Evolutionary conservation across 768 basidiomycete genomes (phyloP).

Genomic region (Rhodosporidiobolus odoratus): DNA sequence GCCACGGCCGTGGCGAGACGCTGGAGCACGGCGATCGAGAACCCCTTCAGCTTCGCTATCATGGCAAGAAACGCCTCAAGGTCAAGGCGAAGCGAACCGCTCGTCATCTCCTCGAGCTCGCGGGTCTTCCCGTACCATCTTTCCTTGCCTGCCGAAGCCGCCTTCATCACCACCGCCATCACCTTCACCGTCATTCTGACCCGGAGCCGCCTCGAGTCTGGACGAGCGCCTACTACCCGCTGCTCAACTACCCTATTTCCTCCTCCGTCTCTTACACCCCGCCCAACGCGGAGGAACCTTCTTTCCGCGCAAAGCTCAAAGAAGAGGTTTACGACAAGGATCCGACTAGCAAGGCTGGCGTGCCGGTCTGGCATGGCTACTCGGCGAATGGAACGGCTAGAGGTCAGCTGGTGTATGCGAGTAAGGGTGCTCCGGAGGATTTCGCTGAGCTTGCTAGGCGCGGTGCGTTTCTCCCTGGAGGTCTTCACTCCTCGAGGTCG

Average conservation of each 20-base stretch:
- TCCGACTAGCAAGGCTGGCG: constrained; percentile 63
- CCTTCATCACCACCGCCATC: neutral
- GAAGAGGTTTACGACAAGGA: constrained; percentile 70
- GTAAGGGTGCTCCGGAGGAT: constrained; percentile 71
- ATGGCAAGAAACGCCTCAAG: neutral
- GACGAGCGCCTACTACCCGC: constrained; percentile 85
- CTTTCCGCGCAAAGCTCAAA: constrained; percentile 59
- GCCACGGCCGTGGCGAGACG: too few relatives aligned
- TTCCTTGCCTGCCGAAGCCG: neutral
- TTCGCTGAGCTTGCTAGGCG: constrained; percentile 61
- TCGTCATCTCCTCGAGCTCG: neutral
- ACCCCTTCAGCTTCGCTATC: neutral
- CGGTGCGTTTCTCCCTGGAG: constrained; percentile 45
- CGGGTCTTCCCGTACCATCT: neutral
- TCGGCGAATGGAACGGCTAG: constrained; percentile 69
- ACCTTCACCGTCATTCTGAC: constrained; percentile 56
- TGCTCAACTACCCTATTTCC: constrained; percentile 22
- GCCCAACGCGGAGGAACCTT: neutral
- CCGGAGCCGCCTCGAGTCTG: constrained; percentile 55
- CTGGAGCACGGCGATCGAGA: too few relatives aligned
- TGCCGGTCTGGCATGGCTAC: constrained; percentile 82
- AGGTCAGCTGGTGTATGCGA: constrained; percentile 55
- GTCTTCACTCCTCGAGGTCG: too few relatives aligned
- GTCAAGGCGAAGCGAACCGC: neutral
- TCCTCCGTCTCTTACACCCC: constrained; percentile 13